phyloP scores from a whole-genome alignment of 495 filamentous ascomycete species.

The Daldinia loculata region DNA sequence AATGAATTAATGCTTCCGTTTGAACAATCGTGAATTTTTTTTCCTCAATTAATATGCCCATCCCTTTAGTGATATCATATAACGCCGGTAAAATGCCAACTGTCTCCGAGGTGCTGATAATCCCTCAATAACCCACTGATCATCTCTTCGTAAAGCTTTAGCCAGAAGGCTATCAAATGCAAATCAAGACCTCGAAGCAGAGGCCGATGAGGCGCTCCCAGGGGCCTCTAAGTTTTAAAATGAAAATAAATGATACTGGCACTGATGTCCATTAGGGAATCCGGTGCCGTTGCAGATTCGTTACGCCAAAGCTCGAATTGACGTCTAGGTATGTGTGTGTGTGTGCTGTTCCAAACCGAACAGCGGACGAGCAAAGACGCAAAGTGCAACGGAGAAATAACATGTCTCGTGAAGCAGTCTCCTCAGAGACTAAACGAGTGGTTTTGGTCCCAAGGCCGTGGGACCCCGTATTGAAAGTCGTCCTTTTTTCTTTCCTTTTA shows the following conservation, averaged over 20 bases:
- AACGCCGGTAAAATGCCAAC: constrained; percentile 43
- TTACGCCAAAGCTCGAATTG: constrained; percentile 22
- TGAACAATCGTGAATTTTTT: constrained; percentile 28
- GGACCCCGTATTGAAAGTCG: constrained; percentile 22
- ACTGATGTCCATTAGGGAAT: constrained; percentile 2
- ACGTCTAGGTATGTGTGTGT: constrained; percentile 6
- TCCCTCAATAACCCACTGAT: constrained; percentile 38
- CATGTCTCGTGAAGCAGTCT: constrained; percentile 17
- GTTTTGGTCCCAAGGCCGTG: constrained; percentile 15
- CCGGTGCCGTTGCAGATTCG: constrained; percentile 18
- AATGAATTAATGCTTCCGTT: constrained; percentile 33
- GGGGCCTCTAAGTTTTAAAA: constrained; percentile 2
- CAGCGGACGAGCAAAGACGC: constrained; percentile 9
- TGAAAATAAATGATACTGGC: background rate
- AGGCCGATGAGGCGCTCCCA: constrained; percentile 6
- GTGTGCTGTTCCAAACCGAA: constrained; percentile 7
- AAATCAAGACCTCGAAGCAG: constrained; percentile 41
- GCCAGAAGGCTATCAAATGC: constrained; percentile 33
- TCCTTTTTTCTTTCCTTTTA: constrained; percentile 11
- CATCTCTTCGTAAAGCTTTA: constrained; percentile 41
- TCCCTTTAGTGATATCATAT: constrained; percentile 41
- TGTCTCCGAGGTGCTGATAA: constrained; percentile 39
- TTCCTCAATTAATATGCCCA: constrained; percentile 27
- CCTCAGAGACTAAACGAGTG: constrained; percentile 21
- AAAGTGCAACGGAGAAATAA: constrained; percentile 25